phyloP scores from a whole-genome alignment of 441 rosid species.

The Metrosideros polymorpha region DNA sequence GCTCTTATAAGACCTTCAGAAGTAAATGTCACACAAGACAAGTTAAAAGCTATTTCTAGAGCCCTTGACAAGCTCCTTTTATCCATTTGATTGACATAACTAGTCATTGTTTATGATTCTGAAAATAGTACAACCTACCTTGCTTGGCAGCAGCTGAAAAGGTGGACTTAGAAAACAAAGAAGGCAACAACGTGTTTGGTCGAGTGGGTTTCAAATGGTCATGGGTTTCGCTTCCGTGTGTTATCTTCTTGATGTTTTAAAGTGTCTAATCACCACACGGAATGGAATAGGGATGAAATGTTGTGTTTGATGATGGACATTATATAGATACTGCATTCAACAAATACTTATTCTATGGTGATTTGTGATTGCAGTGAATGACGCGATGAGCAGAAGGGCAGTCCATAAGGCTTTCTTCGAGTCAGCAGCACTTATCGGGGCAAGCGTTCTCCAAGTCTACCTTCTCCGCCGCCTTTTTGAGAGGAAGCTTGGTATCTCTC shows the following conservation, averaged over 20 bases:
- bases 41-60: background rate
- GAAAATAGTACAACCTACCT: background rate
- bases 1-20: background rate
- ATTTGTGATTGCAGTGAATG: slow-evolving; percentile 26
- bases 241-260: background rate
- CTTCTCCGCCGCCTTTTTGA: slow-evolving; percentile 50
- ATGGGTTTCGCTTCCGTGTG: background rate
- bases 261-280: background rate
- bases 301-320: background rate
- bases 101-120: background rate
- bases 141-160: background rate
- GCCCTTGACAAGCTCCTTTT: background rate
- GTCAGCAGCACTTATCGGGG: slow-evolving; percentile 38
- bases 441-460: slow-evolving; percentile 40
- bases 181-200: background rate
- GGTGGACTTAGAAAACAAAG: background rate
- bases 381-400: slow-evolving; percentile 41
- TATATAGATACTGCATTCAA: background rate
- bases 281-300: background rate
- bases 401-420: slow-evolving; percentile 48
- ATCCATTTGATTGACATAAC: background rate
- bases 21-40: background rate
- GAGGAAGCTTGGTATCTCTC: slow-evolving; percentile 38
- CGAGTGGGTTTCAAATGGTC: background rate
- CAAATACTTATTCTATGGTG: background rate